Conservation (phyloP, 2,329 filamentous ascomycete species). For the Talaromyces islandicus region DNA sequence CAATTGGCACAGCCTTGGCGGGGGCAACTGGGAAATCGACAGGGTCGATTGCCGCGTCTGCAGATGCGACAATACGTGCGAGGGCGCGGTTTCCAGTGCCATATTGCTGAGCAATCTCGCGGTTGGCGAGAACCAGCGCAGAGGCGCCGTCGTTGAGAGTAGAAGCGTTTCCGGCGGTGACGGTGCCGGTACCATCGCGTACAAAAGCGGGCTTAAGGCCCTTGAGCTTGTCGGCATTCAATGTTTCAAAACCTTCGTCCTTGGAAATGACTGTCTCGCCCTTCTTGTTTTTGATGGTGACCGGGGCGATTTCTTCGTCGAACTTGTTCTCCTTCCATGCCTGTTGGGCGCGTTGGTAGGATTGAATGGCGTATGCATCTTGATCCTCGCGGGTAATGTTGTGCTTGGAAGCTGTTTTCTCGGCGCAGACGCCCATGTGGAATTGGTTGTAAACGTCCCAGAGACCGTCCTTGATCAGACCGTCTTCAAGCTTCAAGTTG, state of each 20-base stretch:
- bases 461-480: constrained; percentile 86
- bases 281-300: constrained; percentile 78
- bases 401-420: constrained; percentile 87
- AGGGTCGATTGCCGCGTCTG: constrained; percentile 83
- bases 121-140: constrained; percentile 78
- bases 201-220: constrained; percentile 89
- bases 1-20: constrained; percentile 84
- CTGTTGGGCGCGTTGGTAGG: constrained; percentile 81
- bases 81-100: constrained; percentile 72
- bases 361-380: constrained; percentile 83
- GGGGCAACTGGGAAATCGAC: constrained; percentile 95
- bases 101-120: constrained; percentile 72
- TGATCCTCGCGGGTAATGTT: constrained; percentile 76
- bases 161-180: constrained; percentile 91
- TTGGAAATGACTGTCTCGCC: constrained; percentile 71
- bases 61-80: constrained; percentile 77
- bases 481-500: constrained; percentile 81
- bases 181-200: constrained; percentile 75
- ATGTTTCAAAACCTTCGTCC: constrained; percentile 83
- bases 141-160: constrained; percentile 93
- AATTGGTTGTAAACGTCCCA: constrained; percentile 96
- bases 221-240: constrained; percentile 80
- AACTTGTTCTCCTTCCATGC: constrained; percentile 82
- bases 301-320: constrained; percentile 81
- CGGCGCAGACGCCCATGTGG: constrained; percentile 97